Conservation (phyloP, 2,329 filamentous ascomycete species). For the Hypoxylon sp. region DNA sequence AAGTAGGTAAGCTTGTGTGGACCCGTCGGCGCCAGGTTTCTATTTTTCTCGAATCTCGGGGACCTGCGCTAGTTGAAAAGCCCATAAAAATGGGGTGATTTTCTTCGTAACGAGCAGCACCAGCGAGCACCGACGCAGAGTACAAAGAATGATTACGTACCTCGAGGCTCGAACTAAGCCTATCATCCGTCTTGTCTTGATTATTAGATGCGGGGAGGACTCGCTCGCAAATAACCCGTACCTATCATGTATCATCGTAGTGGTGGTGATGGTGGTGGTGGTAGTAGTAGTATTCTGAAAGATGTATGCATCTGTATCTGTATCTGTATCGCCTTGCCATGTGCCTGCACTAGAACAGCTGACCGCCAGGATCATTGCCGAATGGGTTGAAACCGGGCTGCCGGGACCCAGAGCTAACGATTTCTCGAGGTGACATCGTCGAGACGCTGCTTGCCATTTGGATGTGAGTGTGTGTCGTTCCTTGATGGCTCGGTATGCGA, state of each 20-base stretch:
- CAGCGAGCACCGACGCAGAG: slow-evolving; percentile 14
- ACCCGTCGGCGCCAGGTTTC: slow-evolving; percentile 20
- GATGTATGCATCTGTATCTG: too few relatives aligned
- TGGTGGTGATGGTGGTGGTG: background rate
- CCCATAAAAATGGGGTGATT: slow-evolving; percentile 40
- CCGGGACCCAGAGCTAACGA: slow-evolving; percentile 12
- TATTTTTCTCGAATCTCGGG: slow-evolving; percentile 36
- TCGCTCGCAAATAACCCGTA: slow-evolving; percentile 24
- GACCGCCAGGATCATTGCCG: slow-evolving; percentile 8
- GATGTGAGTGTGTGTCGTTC: too few relatives aligned
- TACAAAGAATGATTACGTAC: slow-evolving; percentile 21
- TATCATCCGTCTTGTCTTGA: slow-evolving; percentile 16
- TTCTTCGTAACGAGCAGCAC: slow-evolving; percentile 17
- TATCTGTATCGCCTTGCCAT: slow-evolving; percentile 20
- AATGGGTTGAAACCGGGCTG: slow-evolving; percentile 10
- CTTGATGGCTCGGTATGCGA: slow-evolving; percentile 2
- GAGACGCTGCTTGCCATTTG: slow-evolving; percentile 7
- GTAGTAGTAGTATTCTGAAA: too few relatives aligned
- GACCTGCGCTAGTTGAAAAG: slow-evolving; percentile 31
- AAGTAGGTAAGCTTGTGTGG: slow-evolving; percentile 22
- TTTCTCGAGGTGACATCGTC: slow-evolving; percentile 13
- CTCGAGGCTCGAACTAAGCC: slow-evolving; percentile 17
- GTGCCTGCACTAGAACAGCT: slow-evolving; percentile 18
- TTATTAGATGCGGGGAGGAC: slow-evolving; percentile 28
- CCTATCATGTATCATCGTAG: slow-evolving; percentile 25